These are phyloP conservation scores for Cytospora leucostoma DNA, from an alignment of 2,329 filamentous ascomycete genomes.

Conservation along the genomic window DNA sequence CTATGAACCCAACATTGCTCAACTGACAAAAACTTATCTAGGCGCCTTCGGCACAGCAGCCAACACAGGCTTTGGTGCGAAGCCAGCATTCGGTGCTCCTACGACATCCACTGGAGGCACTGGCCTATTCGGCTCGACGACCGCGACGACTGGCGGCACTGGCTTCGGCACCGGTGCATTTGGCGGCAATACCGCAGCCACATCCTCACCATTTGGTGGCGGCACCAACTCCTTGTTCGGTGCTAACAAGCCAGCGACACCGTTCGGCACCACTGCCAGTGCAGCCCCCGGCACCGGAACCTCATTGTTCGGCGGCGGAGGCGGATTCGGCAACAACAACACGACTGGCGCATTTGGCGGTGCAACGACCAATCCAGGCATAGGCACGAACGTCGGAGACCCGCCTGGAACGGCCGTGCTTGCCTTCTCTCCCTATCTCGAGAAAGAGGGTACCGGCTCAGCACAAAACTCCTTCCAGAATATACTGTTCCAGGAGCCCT, in stretches of 20 bases:
- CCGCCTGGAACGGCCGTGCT: slow-evolving; percentile 69
- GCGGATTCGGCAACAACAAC: slow-evolving; percentile 42
- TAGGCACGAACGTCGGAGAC: slow-evolving; percentile 55
- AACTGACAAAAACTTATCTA: slow-evolving; percentile 19
- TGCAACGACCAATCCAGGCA: slow-evolving; percentile 48
- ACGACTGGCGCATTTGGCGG: slow-evolving; percentile 47
- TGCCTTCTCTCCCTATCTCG: slow-evolving; percentile 68
- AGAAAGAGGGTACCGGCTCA: slow-evolving; percentile 68
- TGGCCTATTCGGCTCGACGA: slow-evolving; percentile 49
- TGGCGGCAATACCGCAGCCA: slow-evolving; percentile 37
- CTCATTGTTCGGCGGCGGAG: slow-evolving; percentile 50
- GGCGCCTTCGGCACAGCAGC: slow-evolving; percentile 41
- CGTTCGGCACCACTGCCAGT: slow-evolving; percentile 43
- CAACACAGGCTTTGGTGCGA: slow-evolving; percentile 42
- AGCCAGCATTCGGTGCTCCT: slow-evolving; percentile 57
- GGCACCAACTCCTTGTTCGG: slow-evolving; percentile 27
- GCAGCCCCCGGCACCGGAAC: slow-evolving; percentile 40
- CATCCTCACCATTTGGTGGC: slow-evolving; percentile 43
- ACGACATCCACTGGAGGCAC: slow-evolving; percentile 42
- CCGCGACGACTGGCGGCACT: slow-evolving; percentile 41
- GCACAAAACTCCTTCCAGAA: slow-evolving; percentile 72
- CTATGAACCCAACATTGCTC: slow-evolving; percentile 7
- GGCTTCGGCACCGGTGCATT: slow-evolving; percentile 48
- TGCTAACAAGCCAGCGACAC: slow-evolving; percentile 44
- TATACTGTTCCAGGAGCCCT: slow-evolving; percentile 75